Evolutionary conservation across 164 flowering plant genomes (phyloP), one percentile per base, ranked within the genome.

Genomic region (Piper betle): DNA sequence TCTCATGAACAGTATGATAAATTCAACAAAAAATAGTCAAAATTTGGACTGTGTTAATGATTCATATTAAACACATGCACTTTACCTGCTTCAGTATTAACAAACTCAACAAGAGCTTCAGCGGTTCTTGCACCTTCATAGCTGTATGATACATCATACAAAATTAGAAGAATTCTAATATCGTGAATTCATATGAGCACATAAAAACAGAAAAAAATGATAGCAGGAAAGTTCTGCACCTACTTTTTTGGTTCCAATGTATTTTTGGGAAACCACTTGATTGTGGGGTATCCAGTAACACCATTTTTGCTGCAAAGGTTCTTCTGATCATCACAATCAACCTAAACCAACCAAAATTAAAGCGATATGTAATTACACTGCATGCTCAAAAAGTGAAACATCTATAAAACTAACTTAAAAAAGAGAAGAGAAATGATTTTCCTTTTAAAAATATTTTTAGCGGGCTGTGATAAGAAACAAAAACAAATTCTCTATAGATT

Each of bases 181-280:
- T 2, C 6, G 15, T 10, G 33, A 25, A 25, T 25, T 2, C 33
- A 8, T 15, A 46, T 46, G 1, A 46, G 6, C 10, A 46, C 9
- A 10, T 10, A 46, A 15, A 15, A 46, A 46, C 33, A 25, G 33
- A 25, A 25, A 25, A 25, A 25, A 46, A 12, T 46, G 50, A 2
- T 46, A 15, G 2, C 33, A 25, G 33, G 3, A 46, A 16, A 54
- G 57, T 4, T 17, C 3, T 20, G 39, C 12, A 56, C 93, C 76
- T 71, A 87, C 99, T 86, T 90, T 73, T 88, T 86, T 19, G 93
- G 93, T 66, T 91, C 96, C 78, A 91, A 70, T n/a, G 97, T 86
- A 15, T 91, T 95, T 65, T 85, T 84, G 2, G 97, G 88, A 74
- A 93, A 93, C 99, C 99, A 93, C 39, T 93, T 80, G 62, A 93